Evolutionary conservation across 768 basidiomycete genomes (phyloP).

Genomic region (Trametes coccinea): DNA sequence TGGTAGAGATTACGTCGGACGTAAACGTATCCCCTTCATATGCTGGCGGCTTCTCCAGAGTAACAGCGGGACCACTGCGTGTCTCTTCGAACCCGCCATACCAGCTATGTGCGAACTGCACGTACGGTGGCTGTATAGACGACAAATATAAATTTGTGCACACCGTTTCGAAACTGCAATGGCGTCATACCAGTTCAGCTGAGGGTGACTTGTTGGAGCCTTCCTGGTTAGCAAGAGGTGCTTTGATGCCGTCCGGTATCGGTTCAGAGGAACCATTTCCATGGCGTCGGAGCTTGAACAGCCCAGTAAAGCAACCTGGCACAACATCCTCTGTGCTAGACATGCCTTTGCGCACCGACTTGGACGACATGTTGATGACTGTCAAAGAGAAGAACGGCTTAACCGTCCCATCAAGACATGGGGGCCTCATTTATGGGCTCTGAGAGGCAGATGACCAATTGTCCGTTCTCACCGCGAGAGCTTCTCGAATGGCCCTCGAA

Average conservation of each 20-base stretch:
- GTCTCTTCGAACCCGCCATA: constrained; percentile 3
- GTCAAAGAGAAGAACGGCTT: neutral
- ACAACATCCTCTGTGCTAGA: neutral
- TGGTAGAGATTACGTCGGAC: constrained; percentile 48
- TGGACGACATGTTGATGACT: neutral
- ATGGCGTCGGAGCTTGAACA: constrained; percentile 2
- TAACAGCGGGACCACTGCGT: neutral
- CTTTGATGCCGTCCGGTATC: no score
- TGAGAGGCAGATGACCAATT: constrained; percentile 5
- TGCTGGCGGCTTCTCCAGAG: constrained; percentile 22
- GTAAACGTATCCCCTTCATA: constrained; percentile 22
- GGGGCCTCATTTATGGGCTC: neutral
- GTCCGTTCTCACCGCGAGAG: constrained; percentile 16
- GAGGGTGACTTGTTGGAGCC: no score
- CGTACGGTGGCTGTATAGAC: constrained; percentile 10
- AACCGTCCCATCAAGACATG: neutral
- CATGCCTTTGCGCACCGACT: neutral
- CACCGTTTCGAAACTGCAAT: no score
- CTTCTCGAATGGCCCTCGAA: neutral
- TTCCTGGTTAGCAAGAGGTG: no score
- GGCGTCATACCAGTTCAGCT: no score
- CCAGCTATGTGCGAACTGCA: constrained; percentile 14
- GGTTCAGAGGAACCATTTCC: neutral
- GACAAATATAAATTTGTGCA: neutral
- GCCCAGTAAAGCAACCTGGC: constrained; percentile 10